Evolutionary conservation across 2,329 filamentous ascomycete genomes (phyloP).

Genomic region (Curvularia verruculosa): DNA sequence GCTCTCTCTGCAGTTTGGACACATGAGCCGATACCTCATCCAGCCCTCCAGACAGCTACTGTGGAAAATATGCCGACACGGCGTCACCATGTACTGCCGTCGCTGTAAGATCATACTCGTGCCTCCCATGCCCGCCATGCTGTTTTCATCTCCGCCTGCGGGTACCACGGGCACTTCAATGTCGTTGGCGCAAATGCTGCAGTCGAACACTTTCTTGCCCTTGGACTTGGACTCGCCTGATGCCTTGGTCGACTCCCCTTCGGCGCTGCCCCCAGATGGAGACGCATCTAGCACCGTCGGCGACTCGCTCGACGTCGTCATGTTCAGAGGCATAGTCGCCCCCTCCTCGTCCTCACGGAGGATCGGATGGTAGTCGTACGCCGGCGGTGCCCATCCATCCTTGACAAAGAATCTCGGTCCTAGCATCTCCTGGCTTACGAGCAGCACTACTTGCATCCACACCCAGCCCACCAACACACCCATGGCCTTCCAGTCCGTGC

Average conservation of each 20-base stretch:
- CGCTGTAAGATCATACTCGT: conserved; percentile 71
- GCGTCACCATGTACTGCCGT: conserved; percentile 93
- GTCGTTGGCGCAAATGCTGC: conserved; percentile 91
- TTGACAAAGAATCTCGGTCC: conserved; percentile 88
- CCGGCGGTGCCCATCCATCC: conserved; percentile 68
- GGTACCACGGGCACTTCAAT: conserved; percentile 85
- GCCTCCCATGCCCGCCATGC: conserved; percentile 53
- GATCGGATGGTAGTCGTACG: conserved; percentile 94
- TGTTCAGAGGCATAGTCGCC: conserved; percentile 75
- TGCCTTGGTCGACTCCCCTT: conserved; percentile 19
- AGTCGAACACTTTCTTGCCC: conserved; percentile 75
- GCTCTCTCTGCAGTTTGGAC: conserved; percentile 91
- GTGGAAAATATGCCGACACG: conserved; percentile 95
- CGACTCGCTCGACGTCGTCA: conserved; percentile 42
- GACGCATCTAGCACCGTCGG: conserved; percentile 19
- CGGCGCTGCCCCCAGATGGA: conserved; percentile 14
- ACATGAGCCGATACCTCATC: conserved; percentile 93
- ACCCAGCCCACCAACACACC: conserved; percentile 74
- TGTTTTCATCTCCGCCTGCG: conserved; percentile 46
- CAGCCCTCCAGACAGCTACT: conserved; percentile 89
- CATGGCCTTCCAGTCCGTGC: conserved; percentile 70
- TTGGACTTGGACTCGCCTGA: conserved; percentile 57
- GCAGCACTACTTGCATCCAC: conserved; percentile 80
- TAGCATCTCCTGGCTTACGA: conserved; percentile 82
- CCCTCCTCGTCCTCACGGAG: conserved; percentile 84